Percentiles rank a stretch among this genome's conserved stretches.
phyloP scores from a whole-genome alignment of 768 basidiomycete species.

The Clitopilus passeckerianus region DNA sequence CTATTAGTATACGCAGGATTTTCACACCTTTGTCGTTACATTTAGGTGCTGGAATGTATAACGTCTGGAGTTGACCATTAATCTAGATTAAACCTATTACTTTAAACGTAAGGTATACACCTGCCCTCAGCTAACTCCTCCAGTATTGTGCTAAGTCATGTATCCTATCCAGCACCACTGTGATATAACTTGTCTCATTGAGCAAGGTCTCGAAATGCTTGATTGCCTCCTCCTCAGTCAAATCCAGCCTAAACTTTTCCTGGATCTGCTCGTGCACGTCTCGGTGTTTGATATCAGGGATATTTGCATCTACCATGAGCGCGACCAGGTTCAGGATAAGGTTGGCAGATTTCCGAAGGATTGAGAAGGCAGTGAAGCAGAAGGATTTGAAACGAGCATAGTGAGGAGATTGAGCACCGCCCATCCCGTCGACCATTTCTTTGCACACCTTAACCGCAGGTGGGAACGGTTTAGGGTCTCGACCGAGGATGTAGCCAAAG shows the following conservation, averaged over 20 bases:
- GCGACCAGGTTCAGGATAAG: slow-evolving; percentile 94
- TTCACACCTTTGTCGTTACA: too few species aligned
- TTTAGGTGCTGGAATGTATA: too few species aligned
- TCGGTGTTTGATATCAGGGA: slow-evolving; percentile 93
- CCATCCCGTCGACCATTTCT: slow-evolving; percentile 99
- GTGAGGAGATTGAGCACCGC: slow-evolving; percentile 93
- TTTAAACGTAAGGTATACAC: too few species aligned
- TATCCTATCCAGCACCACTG: slow-evolving; percentile 89
- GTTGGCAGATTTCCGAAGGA: slow-evolving; percentile 94
- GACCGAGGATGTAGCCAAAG: slow-evolving; percentile 96
- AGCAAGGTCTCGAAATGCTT: slow-evolving; percentile 92
- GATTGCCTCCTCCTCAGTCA: slow-evolving; percentile 96
- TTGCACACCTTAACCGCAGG: slow-evolving; percentile 98
- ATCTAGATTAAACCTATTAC: too few species aligned
- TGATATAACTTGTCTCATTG: slow-evolving; percentile 93
- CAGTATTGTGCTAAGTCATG: slow-evolving; percentile 90
- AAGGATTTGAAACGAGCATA: slow-evolving; percentile 95
- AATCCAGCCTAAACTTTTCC: slow-evolving; percentile 92
- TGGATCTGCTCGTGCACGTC: slow-evolving; percentile 88
- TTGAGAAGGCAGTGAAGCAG: slow-evolving; percentile 97
- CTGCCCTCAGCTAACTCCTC: slow-evolving; percentile 46
- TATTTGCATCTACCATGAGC: slow-evolving; percentile 96
- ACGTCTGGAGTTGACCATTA: too few species aligned
- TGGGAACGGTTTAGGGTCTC: slow-evolving; percentile 96
- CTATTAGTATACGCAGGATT: too few species aligned